Evolutionary conservation across 2,329 filamentous ascomycete species (phyloP), one percentile per base, ranked within the genome.

Genomic region (Fusarium nematophilum): DNA sequence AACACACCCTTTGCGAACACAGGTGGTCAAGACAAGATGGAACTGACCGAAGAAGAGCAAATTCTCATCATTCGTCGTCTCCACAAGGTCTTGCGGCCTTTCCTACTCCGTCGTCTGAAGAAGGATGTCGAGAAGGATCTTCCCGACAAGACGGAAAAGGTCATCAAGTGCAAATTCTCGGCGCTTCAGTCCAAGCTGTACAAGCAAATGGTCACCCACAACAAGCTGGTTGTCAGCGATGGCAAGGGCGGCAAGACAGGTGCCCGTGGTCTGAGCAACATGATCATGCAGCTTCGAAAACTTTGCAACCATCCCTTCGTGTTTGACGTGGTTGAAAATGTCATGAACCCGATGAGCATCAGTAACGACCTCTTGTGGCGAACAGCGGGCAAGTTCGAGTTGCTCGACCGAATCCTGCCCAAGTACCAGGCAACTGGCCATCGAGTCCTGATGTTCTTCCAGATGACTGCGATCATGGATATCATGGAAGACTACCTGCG

Each of bases 401-500:
- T 99, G 25, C 83, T 99, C 21, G 95, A 99, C 74, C 86, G 95
- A 45, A 83, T 99, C 59, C 76, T 99, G 62, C 95, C 95, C 39
- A 99, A 99, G 78, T 98, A 99, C 76, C 86, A 91, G 67, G 88
- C 85, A 3, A 93, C 92, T 2, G 92, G 92, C 13, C 95, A 99
- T 86, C 90, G 95, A 76, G 93, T 98, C 23, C 83, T 99, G 75
- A 98, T 99, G 91, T 99, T 99, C 85, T 99, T 99, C 84, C 95
- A 99, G 76, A 99, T 99, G 95, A 99, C 95, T 4, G 93, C 96
- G 59, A 99, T 99, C 73, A 99, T 99, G 95, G 97, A 99, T 78
- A 99, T 99, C 71, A 98, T 99, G 95, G 95, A 99, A 70, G 95
- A 99, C 74, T 99, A 96, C 75, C 78, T 99, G 60, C 90, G 94